phyloP scores from a whole-genome alignment of 441 rosid species.

The Bocquillonia castaneifolia region DNA sequence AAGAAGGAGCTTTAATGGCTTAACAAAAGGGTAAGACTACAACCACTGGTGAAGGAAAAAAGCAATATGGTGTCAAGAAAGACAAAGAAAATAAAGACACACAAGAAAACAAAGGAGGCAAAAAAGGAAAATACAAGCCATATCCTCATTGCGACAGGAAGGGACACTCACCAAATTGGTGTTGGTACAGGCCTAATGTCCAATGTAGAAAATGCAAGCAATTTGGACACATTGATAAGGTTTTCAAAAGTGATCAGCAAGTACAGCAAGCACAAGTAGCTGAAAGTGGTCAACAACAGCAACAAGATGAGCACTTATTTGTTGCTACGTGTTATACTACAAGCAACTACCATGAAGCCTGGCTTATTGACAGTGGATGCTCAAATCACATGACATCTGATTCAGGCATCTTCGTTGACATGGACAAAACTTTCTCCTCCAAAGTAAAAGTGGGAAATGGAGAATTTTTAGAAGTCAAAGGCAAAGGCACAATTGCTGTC shows the following conservation, averaged over 20 bases:
- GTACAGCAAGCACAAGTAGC: not conserved
- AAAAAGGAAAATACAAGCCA: too few species aligned
- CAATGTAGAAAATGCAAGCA: not conserved
- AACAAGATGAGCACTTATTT: not conserved
- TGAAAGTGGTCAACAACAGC: not conserved
- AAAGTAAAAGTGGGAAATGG: not conserved
- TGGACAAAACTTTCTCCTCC: not conserved
- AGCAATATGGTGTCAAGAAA: too few species aligned
- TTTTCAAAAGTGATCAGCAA: not conserved
- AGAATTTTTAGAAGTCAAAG: not conserved
- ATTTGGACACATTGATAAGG: not conserved
- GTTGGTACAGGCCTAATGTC: not conserved
- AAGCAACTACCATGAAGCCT: not conserved
- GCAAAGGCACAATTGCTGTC: not conserved
- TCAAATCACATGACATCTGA: not conserved
- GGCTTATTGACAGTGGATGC: not conserved
- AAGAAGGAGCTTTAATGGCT: too few species aligned
- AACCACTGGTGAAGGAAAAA: too few species aligned
- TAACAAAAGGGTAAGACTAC: too few species aligned
- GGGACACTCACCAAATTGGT: too few species aligned
- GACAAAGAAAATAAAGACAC: too few species aligned
- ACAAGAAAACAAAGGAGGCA: too few species aligned
- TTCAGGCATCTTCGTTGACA: not conserved
- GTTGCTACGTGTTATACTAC: not conserved
- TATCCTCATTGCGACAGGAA: too few species aligned